phyloP scores from a whole-genome alignment of 202 grass and related monocot species.

The Elaeis oleifera region DNA sequence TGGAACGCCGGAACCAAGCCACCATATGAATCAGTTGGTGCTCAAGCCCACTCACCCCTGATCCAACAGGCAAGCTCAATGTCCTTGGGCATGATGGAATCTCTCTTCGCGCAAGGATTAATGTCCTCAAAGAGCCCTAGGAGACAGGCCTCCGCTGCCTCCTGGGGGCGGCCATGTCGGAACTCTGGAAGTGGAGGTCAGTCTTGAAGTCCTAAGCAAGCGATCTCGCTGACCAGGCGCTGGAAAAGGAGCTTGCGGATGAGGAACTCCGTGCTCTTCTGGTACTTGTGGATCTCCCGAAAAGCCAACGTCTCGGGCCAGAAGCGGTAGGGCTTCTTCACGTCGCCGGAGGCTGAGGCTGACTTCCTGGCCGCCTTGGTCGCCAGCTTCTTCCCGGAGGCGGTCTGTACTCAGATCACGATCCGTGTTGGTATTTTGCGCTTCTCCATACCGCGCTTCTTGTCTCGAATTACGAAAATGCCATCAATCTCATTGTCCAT shows the following conservation, averaged over 20 bases:
- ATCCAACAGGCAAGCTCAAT: not conserved
- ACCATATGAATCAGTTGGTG: too few relatives aligned
- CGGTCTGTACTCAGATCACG: not conserved
- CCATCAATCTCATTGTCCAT: too few relatives aligned
- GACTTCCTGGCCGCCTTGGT: not conserved
- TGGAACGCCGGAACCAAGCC: too few relatives aligned
- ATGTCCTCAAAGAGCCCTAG: not conserved
- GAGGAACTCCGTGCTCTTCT: not conserved
- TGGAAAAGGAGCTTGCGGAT: conserved; percentile 5
- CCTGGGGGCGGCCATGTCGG: not conserved
- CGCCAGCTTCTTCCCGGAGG: too few relatives aligned
- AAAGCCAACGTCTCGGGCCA: not conserved
- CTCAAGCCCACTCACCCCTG: too few relatives aligned
- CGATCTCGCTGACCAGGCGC: not conserved
- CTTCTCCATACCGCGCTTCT: too few relatives aligned
- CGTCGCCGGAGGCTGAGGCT: not conserved
- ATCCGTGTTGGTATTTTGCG: conserved; percentile 21
- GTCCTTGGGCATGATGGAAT: conserved; percentile 1
- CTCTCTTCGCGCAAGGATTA: conserved; percentile 2
- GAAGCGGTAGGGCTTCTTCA: not conserved
- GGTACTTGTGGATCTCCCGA: not conserved
- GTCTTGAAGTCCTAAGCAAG: conserved; percentile 5
- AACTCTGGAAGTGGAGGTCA: not conserved
- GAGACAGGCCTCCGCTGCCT: not conserved
- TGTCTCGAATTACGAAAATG: too few relatives aligned